phyloP scores from a whole-genome alignment of 225 moss, liverwort and hornwort genomes.

The Anthoceros angustus region DNA sequence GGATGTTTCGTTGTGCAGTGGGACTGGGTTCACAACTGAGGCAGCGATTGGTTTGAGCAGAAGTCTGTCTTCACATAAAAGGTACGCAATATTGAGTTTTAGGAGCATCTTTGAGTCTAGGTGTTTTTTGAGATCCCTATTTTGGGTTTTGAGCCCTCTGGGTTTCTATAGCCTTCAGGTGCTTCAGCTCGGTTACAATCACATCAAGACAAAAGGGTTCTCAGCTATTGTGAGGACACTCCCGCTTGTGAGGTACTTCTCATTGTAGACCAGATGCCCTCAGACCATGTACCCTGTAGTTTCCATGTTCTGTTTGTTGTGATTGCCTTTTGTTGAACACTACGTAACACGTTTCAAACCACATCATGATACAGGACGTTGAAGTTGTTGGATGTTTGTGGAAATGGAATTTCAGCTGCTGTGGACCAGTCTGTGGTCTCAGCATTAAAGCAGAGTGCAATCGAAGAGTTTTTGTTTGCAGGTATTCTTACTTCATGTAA shows the following conservation, averaged over 20 bases:
- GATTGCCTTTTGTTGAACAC: background rate
- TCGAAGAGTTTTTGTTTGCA: constrained; percentile 42
- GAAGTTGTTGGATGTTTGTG: constrained; percentile 60
- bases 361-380: constrained; percentile 28
- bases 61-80: constrained; percentile 39
- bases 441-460: constrained; percentile 39
- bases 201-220: constrained; percentile 46
- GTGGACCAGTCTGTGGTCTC: constrained; percentile 38
- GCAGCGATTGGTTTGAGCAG: constrained; percentile 45
- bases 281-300: constrained; percentile 11
- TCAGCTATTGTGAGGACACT: constrained; percentile 45
- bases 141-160: background rate
- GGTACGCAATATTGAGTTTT: constrained; percentile 23
- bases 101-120: constrained; percentile 1
- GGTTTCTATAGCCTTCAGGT: constrained; percentile 48
- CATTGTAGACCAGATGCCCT: background rate
- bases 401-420: constrained; percentile 39
- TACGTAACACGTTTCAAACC: background rate
- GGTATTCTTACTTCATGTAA: constrained; percentile 14
- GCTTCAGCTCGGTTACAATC: constrained; percentile 56
- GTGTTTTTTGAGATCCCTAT: constrained; percentile 6
- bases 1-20: constrained; percentile 30
- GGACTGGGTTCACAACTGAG: constrained; percentile 54
- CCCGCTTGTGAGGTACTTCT: constrained; percentile 29
- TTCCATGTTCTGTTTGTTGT: background rate